Percentiles rank a stretch among this genome's conserved stretches.
These are phyloP conservation scores for Podila clonocystis DNA, from an alignment of 192 early-diverging fungal genomes.

Conservation along the genomic window DNA sequence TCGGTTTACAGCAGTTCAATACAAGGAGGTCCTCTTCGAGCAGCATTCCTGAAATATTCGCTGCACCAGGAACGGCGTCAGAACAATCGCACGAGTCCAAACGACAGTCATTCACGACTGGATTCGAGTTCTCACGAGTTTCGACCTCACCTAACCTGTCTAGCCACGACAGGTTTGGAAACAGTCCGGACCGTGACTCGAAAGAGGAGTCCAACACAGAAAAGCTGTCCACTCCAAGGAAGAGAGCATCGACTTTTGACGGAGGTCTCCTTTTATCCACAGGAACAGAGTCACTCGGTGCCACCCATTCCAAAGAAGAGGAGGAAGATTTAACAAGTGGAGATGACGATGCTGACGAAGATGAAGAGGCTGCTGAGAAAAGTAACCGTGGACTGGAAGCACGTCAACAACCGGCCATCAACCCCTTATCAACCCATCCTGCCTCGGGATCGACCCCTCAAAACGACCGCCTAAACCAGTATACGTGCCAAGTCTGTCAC, in stretches of 20 bases:
- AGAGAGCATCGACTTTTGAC: slow-evolving; percentile 50
- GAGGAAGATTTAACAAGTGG: slow-evolving; percentile 44
- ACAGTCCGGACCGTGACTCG: not conserved
- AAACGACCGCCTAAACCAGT: not conserved
- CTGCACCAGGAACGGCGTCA: slow-evolving; percentile 10
- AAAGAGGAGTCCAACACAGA: not conserved
- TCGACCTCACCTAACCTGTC: slow-evolving; percentile 21
- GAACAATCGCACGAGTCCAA: not conserved
- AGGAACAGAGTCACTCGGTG: not conserved
- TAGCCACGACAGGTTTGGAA: not conserved
- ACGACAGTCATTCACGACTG: not conserved
- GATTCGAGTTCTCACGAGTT: slow-evolving; percentile 21
- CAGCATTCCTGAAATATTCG: slow-evolving; percentile 25
- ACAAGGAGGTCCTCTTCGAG: slow-evolving; percentile 38
- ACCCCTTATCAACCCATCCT: not conserved
- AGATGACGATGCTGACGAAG: slow-evolving; percentile 16
- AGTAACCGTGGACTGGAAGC: not conserved
- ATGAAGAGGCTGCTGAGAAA: not conserved
- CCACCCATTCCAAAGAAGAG: slow-evolving; percentile 10
- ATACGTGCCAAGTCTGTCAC: slow-evolving; percentile 25
- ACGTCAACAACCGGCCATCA: not conserved
- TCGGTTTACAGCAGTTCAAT: slow-evolving; percentile 16
- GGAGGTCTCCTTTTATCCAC: slow-evolving; percentile 31
- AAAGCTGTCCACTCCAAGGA: slow-evolving; percentile 11
- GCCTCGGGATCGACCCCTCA: too few species aligned